Evolutionary conservation across 1,284 basidiomycete species (phyloP), one percentile per base, ranked within the genome.

Genomic region (Sporisorium iseilematis-ciliati): DNA sequence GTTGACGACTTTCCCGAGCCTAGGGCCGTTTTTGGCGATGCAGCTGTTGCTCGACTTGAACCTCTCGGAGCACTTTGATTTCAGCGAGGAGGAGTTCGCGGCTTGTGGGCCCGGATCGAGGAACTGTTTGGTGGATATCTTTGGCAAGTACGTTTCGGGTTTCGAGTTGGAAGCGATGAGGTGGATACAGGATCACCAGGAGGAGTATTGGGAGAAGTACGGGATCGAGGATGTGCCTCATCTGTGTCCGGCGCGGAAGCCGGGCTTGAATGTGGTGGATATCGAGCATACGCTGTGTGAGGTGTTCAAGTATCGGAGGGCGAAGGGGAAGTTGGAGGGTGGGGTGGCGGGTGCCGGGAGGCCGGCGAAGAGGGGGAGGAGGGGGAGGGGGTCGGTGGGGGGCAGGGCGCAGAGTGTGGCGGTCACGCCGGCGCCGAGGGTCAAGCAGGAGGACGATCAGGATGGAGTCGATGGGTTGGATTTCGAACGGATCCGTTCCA

Each of bases 281-380:
- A 87, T 91, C 58, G 91, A 91, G 82, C 91, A 91, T 77, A 87
- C 89, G 0, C 82, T 91, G 20, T 91, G 91, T 79, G 91, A 91
- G 75, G 86, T 90, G 23, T 89, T 91, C 85, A 91, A 91, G 79
- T 91, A 91, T 67, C 85, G 88, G 21, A 88, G 90, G n/a, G 84
- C 61, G 8, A 63, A 53, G 46, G 40, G 16, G 5, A 41, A 50
- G 2, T 12, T 71, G 5, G 38, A 57, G 1, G 45, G 26, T 4
- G 8, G 52, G 2, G 21, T 10, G n/a, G 33, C 31, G 0, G 54
- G 52, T n/a, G n/a, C n/a, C n/a, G n/a, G n/a, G 4, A 14, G 65
- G 4, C 50, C 48, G 5, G 16, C 52, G 7, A 62, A 54, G 38
- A 52, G 23, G n/a, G 31, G 58, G 8, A 56, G 42, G 18, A 23